These are phyloP conservation scores for Chalciporus chontae DNA, from an alignment of 768 basidiomycete genomes.

Conservation along the genomic window DNA sequence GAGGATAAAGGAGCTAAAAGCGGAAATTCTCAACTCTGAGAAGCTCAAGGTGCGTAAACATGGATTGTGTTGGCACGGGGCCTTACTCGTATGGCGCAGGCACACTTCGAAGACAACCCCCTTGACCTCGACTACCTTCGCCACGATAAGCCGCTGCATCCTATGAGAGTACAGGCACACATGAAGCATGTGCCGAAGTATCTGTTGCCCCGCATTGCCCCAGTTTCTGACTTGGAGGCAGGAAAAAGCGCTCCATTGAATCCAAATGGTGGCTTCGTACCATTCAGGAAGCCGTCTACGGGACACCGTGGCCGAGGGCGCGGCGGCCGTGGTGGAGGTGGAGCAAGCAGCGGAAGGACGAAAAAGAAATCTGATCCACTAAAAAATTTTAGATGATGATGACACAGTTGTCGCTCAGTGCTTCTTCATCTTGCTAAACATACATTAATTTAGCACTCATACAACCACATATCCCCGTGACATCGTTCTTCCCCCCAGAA, in stretches of 20 bases:
- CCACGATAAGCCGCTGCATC: constrained; percentile 93
- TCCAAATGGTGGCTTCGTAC: constrained; percentile 55
- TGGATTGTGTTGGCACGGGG: neutral
- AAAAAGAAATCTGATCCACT: constrained; percentile 81
- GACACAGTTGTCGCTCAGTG: neutral
- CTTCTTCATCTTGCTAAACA: neutral
- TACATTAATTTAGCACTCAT: neutral
- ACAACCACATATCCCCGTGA: neutral
- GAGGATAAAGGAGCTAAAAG: constrained; percentile 87
- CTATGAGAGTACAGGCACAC: constrained; percentile 84
- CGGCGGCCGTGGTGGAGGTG: constrained; percentile 38
- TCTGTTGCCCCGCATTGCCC: constrained; percentile 71
- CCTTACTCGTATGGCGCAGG: constrained; percentile 44
- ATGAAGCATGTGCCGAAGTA: constrained; percentile 97
- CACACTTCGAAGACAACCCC: constrained; percentile 97
- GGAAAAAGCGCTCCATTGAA: constrained; percentile 18
- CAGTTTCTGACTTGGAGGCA: constrained; percentile 40
- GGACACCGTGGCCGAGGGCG: constrained; percentile 53
- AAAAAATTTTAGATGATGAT: constrained; percentile 58
- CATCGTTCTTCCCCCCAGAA: neutral
- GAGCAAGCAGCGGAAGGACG: constrained; percentile 37
- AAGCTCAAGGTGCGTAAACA: constrained; percentile 77
- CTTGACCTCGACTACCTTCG: constrained; percentile 87
- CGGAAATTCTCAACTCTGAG: constrained; percentile 91
- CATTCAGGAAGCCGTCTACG: constrained; percentile 60